Base-by-base conservation (phyloP, 2,329 filamentous ascomycete genomes). In the Acarospora socialis region DNA sequence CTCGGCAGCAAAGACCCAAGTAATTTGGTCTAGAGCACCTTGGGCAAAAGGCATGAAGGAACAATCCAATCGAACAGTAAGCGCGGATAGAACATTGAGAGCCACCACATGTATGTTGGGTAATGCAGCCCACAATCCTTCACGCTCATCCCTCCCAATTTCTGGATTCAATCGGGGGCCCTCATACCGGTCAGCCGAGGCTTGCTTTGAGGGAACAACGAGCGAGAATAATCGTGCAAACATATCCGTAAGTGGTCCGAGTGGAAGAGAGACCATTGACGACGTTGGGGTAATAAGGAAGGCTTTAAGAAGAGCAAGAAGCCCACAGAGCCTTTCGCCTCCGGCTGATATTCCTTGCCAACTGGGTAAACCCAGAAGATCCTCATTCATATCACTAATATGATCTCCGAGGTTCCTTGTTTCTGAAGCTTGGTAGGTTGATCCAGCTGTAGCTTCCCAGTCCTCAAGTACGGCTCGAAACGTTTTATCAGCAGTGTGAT, bases 311-410 rank as follows among this genome's bases (percentile, higher is more conserved):
- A 81, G 63, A 20, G 64, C 60, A 15, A 93, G 55, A 3, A 92
- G 61, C 5, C 71, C 69, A 9, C 69, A 51, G 2, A 92, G 54
- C 33, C 82, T 70, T 48, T 83, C 72, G 10, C 71, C 60, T 5
- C 87, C 87, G 14, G 76, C 69, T 40, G 69, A 65, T n/a, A 93
- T 59, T 7, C 84, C 82, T 8, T 58, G 63, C 86, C 86, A 94
- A 0, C 57, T 43, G 1, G 73, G 68, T n/a, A 92, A 57, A 16
- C 60, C 62, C 23, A 66, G 47, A 6, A 51, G 43, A 37, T 65
- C 59, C 7, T 51, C 35, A 5, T 54, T 55, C 5, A 49, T 43
- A 37, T 61, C 56, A 16, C 51, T 45, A 25, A 57, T 46, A 25
- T 13, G 21, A 24, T 33, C 28, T 26, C 32, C 24, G 9, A 26